Evolutionary conservation across 257 asterid genomes (phyloP), one percentile per base, ranked within the genome.

Genomic region (Solanum clarkiae): DNA sequence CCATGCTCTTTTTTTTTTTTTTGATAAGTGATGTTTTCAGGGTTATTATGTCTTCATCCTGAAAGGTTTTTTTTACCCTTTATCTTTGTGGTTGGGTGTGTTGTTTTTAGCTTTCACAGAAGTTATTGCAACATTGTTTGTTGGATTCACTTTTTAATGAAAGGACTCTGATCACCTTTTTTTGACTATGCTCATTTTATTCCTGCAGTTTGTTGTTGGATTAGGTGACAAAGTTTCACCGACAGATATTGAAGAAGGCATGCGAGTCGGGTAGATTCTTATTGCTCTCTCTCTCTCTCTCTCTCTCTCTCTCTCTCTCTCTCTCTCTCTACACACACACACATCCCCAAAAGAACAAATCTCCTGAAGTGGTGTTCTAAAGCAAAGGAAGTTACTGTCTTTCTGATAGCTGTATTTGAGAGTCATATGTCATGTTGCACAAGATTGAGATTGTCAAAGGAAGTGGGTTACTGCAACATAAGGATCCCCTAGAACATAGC

Each of bases 211-310:
- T 87, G 99, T 95, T 87, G 99, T 95, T 83, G 99, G 99, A 82
- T 87, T 95, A 79, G 99, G 98, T 9, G 99, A 95, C 88, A 95
- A 95, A 90, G 99, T 94, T 81, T 95, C 99, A 69, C 99, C 99
- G 3, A 95, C 99, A 75, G 99, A 95, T 88, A 95, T 95, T 87
- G 99, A 94, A 92, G 99, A 95, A 91, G 98, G 99, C 90, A 94
- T 95, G 98, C 93, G 99, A 45, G 99, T 95, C 8, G 99, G 99
- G 99, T 95, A 86, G 74, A 96, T 80, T 77, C 84, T 72, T 54
- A 59, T 18, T 84, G 29, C 82, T 40, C 40, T 2, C 5, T 14
- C n/a, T 6, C 24, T 68, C 75, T 26, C 40, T 62, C 56, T 47
- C 3, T 47, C 16, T 10, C 68, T 7, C 55, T 18, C 54, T 42